Percentiles rank a stretch among this genome's conserved stretches.
Conservation (phyloP, 2,329 filamentous ascomycete species). For the Fusarium marasasianum region DNA sequence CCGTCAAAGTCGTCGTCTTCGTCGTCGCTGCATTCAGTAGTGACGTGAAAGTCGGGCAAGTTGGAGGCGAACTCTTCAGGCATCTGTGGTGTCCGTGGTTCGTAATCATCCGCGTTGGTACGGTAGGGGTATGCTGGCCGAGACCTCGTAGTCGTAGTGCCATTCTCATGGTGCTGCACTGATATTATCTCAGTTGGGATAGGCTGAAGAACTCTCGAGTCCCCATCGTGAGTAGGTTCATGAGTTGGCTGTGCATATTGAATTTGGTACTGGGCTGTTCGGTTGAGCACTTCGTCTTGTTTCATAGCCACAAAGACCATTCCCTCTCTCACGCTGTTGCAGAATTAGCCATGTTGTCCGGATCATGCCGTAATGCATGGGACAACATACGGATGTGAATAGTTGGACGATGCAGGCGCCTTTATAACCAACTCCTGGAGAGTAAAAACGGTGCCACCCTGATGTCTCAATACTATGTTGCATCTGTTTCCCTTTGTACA, state of each 20-base stretch:
- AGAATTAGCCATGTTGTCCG: conserved; percentile 24
- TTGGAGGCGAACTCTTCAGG: conserved; percentile 63
- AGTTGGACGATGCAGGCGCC: conserved; percentile 77
- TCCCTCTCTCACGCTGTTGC: conserved; percentile 81
- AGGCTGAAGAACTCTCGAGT: conserved; percentile 25
- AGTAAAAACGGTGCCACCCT: conserved; percentile 81
- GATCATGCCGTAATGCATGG: conserved; percentile 11
- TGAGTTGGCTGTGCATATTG: conserved; percentile 61
- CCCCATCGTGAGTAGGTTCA: conserved; percentile 32
- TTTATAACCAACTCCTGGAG: conserved; percentile 89
- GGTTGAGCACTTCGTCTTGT: conserved; percentile 76
- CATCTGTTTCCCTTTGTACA: conserved; percentile 89
- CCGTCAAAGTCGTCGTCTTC: conserved; percentile 56
- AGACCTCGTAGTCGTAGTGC: conserved; percentile 58
- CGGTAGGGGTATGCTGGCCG: conserved; percentile 56
- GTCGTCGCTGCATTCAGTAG: conserved; percentile 69
- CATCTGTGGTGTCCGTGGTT: conserved; percentile 63
- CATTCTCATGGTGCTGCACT: conserved; percentile 62
- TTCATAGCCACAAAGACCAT: conserved; percentile 93
- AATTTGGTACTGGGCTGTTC: conserved; percentile 80
- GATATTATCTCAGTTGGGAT: conserved; percentile 56
- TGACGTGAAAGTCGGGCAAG: conserved; percentile 62
- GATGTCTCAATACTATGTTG: conserved; percentile 86
- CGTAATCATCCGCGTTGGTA: conserved; percentile 52
- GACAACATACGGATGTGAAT: conserved; percentile 81